Evolutionary conservation across 225 moss, liverwort and hornwort genomes (phyloP).

Genomic region (Physcomitrellopsis africana): DNA sequence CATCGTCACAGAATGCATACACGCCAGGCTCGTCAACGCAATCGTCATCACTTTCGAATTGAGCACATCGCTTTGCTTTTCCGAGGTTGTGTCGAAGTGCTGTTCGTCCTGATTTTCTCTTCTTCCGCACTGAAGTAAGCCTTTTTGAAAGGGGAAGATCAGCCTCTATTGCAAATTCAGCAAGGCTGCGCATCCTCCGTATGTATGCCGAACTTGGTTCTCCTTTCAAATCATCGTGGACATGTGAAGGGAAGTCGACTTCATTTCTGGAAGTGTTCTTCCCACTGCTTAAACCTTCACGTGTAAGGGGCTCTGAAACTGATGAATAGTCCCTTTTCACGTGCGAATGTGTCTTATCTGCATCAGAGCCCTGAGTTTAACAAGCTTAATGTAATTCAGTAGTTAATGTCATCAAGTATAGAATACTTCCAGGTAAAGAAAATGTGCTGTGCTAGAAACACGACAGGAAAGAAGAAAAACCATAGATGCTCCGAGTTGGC

Average conservation of each 20-base stretch:
- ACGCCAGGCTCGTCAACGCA: conserved; percentile 69
- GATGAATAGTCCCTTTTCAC: conserved; percentile 52
- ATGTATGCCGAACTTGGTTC: conserved; percentile 47
- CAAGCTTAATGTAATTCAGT: conserved; percentile 17
- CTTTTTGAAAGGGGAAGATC: conserved; percentile 62
- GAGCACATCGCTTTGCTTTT: conserved; percentile 37
- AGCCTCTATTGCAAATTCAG: conserved; percentile 56
- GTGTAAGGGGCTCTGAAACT: conserved; percentile 22
- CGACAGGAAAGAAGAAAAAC: not conserved
- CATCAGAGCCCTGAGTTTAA: conserved; percentile 36
- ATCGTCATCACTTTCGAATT: conserved; percentile 37
- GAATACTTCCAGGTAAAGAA: conserved; percentile 21
- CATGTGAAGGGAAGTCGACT: not conserved
- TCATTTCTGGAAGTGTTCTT: conserved; percentile 23
- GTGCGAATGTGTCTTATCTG: conserved; percentile 36
- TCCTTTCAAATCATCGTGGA: conserved; percentile 26
- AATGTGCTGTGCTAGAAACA: not conserved
- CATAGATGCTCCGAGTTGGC: not conserved
- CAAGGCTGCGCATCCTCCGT: conserved; percentile 54
- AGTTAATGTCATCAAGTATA: not conserved
- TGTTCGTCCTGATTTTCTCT: conserved; percentile 53
- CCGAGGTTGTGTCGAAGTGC: conserved; percentile 21
- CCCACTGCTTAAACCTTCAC: conserved; percentile 20
- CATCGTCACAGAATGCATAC: conserved; percentile 64
- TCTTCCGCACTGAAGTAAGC: conserved; percentile 38